phyloP scores from a whole-genome alignment of 768 basidiomycete genomes.

The Tricholomella constricta region DNA sequence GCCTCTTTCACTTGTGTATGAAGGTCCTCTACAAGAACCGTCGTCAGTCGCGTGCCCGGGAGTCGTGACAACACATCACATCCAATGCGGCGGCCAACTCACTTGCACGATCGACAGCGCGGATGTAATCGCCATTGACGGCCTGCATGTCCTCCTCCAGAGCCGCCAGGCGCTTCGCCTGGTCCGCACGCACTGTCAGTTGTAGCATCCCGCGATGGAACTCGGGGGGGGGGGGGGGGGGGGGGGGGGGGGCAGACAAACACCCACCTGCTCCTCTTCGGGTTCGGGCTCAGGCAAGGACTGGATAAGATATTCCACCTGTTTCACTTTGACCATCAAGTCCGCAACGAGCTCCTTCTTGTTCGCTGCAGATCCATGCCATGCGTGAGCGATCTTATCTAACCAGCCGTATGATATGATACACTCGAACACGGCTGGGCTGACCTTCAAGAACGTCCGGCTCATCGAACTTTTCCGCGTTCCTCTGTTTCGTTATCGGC shows the following conservation, averaged over 20 bases:
- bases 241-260: too few species aligned
- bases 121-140: slow-evolving; percentile 76
- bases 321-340: slow-evolving; percentile 84
- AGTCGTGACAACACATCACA: too few species aligned
- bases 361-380: slow-evolving; percentile 55
- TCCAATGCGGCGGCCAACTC: slow-evolving; percentile 29
- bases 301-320: slow-evolving; percentile 83
- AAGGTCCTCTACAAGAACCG: slow-evolving; percentile 48
- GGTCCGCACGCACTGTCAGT: background rate
- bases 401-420: too few species aligned
- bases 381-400: too few species aligned
- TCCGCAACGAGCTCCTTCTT: slow-evolving; percentile 83
- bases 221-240: too few species aligned
- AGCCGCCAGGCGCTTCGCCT: slow-evolving; percentile 67
- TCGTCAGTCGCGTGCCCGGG: background rate
- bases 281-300: slow-evolving; percentile 78
- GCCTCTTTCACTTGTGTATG: slow-evolving; percentile 63
- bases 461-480: slow-evolving; percentile 68
- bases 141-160: slow-evolving; percentile 71
- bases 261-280: slow-evolving; percentile 72
- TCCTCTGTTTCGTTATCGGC: slow-evolving; percentile 82
- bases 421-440: too few species aligned
- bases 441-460: slow-evolving; percentile 82
- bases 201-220: background rate
- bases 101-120: slow-evolving; percentile 79